phyloP scores from a whole-genome alignment of 768 basidiomycete genomes.

The Lactarius tabidus region DNA sequence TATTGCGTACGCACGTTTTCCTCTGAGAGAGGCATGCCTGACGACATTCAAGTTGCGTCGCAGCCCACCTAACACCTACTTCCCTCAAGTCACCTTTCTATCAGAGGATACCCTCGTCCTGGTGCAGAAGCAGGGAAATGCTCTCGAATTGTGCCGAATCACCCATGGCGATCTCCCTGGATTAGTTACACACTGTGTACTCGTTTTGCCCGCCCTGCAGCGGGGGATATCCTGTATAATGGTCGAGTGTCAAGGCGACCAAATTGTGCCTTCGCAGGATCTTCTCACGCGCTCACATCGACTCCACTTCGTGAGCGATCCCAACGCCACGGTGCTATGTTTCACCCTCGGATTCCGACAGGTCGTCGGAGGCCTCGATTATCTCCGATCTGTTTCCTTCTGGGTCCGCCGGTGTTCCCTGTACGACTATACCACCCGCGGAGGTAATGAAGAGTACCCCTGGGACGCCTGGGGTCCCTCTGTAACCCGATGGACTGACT shows the following conservation, averaged over 20 bases:
- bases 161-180: background rate
- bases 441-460: background rate
- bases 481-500: conserved; percentile 17
- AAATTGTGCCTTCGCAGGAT: conserved; percentile 6
- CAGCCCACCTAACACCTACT: conserved; percentile 20
- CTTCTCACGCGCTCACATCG: conserved; percentile 3
- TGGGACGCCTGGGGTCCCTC: conserved; percentile 20
- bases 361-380: conserved; percentile 16
- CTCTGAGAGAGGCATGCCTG: background rate
- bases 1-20: conserved; percentile 9
- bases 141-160: conserved; percentile 22
- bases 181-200: conserved; percentile 16
- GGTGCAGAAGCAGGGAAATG: conserved; percentile 19
- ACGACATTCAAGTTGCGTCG: conserved; percentile 11
- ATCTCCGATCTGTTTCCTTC: conserved; percentile 21
- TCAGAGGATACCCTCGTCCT: conserved; percentile 16
- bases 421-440: conserved; percentile 7
- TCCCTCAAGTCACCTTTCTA: conserved; percentile 20
- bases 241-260: conserved; percentile 22
- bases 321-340: conserved; percentile 6
- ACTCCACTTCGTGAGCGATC: conserved; percentile 19
- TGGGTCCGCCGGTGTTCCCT: conserved; percentile 17
- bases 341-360: conserved; percentile 21
- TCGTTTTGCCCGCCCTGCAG: conserved; percentile 17
- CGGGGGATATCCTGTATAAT: conserved; percentile 16